Evolutionary conservation across 495 filamentous ascomycete species (phyloP).

Genomic region (Neurospora sp.): DNA sequence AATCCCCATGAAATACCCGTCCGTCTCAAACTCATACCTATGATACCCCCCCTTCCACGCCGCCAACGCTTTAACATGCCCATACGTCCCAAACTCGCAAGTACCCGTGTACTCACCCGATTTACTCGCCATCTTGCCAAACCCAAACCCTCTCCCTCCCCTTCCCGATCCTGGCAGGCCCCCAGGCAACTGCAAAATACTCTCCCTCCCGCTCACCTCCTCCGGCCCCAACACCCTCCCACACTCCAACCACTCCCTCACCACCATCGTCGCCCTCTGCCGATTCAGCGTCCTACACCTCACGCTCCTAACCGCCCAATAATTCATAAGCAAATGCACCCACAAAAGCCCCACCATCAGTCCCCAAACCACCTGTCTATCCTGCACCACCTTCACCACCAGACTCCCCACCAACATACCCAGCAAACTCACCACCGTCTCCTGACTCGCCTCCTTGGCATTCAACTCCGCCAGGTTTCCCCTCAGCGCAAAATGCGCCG

Average conservation of each 20-base stretch:
- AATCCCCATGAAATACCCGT: slow-evolving; percentile 48
- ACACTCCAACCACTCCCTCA: slow-evolving; percentile 47
- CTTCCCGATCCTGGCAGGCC: neutral
- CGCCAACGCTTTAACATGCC: slow-evolving; percentile 22
- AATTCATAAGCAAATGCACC: slow-evolving; percentile 73
- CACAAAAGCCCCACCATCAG: slow-evolving; percentile 59
- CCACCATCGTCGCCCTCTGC: slow-evolving; percentile 74
- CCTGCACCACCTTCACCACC: slow-evolving; percentile 65
- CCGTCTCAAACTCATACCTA: slow-evolving; percentile 39
- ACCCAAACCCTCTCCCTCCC: neutral
- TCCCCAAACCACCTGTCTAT: slow-evolving; percentile 63
- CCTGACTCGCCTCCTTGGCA: slow-evolving; percentile 92
- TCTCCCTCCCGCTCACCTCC: slow-evolving; percentile 55
- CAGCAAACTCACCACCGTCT: slow-evolving; percentile 83
- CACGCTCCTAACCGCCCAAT: slow-evolving; percentile 73
- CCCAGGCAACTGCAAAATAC: slow-evolving; percentile 51
- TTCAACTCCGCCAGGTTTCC: slow-evolving; percentile 93
- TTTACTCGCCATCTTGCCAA: slow-evolving; percentile 30
- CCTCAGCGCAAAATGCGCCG: slow-evolving; percentile 78
- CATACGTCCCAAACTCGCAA: slow-evolving; percentile 27
- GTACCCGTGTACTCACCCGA: slow-evolving; percentile 35
- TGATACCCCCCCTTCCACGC: slow-evolving; percentile 31
- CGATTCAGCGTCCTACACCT: slow-evolving; percentile 79
- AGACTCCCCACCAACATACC: slow-evolving; percentile 83
- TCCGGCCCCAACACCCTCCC: slow-evolving; percentile 49